Evolutionary conservation across 352 stramenopile species (phyloP).

Genomic region (Phytophthora vignae): DNA sequence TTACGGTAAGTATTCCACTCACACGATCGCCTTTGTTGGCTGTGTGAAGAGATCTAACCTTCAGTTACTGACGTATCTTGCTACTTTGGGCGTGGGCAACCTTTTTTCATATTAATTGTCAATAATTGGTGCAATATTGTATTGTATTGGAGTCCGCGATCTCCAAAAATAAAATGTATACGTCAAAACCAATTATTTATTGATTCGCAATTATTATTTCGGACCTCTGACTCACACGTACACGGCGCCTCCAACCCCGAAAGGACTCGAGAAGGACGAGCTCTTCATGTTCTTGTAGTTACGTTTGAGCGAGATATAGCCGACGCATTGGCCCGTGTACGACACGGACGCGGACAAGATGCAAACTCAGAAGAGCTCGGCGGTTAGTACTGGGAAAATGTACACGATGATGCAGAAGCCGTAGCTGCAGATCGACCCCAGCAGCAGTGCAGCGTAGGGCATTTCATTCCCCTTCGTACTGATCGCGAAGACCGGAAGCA

Average conservation of each 20-base stretch:
- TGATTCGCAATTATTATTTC: no score
- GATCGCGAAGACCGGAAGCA: conserved; percentile 33
- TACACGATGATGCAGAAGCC: conserved; percentile 38
- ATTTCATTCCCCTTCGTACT: conserved; percentile 21
- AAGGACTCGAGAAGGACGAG: conserved; percentile 42
- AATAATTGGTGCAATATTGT: no score
- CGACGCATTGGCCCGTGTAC: conserved; percentile 13
- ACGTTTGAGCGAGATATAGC: conserved; percentile 20
- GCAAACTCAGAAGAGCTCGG: conserved; percentile 32
- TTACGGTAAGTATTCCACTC: no score
- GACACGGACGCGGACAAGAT: conserved; percentile 35
- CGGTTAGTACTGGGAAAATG: conserved; percentile 13
- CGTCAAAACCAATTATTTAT: no score
- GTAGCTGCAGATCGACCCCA: conserved; percentile 37
- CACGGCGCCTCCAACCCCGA: conserved; percentile 32
- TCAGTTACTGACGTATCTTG: no score
- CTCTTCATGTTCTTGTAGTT: conserved; percentile 46
- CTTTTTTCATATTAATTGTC: no score
- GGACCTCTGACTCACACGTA: no score
- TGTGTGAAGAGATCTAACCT: no score
- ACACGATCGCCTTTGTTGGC: no score
- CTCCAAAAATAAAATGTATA: no score
- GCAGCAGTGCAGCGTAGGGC: conserved; percentile 23
- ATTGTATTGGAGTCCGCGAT: no score
- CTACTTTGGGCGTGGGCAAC: no score